A percentile compares a stretch with the other conserved stretches of the same genome.
phyloP scores from a whole-genome alignment of 495 filamentous ascomycete genomes.

The Pyronema omphalodes region DNA sequence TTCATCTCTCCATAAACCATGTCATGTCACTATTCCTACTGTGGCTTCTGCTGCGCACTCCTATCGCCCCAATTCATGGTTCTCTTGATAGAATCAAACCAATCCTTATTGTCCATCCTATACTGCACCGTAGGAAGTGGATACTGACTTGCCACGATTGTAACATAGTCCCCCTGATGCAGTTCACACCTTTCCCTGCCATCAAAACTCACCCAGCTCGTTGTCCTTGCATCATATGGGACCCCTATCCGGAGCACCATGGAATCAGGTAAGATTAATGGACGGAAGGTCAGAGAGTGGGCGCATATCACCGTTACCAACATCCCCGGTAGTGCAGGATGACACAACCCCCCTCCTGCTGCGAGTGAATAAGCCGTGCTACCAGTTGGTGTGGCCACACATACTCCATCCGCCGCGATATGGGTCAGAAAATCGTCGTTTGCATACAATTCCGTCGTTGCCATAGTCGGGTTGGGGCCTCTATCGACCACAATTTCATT shows the following conservation, averaged over 20 bases:
- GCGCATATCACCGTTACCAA: constrained; percentile 90
- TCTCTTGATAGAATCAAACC: constrained; percentile 83
- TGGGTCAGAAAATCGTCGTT: constrained; percentile 85
- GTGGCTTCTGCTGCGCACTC: constrained; percentile 50
- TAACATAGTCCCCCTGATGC: constrained; percentile 78
- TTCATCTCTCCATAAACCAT: too few relatives aligned
- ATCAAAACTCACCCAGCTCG: constrained; percentile 89
- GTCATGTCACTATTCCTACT: too few relatives aligned
- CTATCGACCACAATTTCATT: constrained; percentile 97
- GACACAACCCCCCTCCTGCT: constrained; percentile 84
- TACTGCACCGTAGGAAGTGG: constrained; percentile 87
- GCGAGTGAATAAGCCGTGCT: constrained; percentile 93
- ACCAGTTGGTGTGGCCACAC: constrained; percentile 86
- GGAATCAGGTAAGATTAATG: constrained; percentile 96
- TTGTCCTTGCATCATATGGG: constrained; percentile 65
- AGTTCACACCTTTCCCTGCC: constrained; percentile 90
- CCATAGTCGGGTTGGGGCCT: constrained; percentile 63
- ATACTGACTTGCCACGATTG: constrained; percentile 82
- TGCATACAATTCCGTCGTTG: constrained; percentile 56
- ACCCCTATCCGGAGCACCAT: constrained; percentile 77
- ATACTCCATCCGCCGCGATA: constrained; percentile 87
- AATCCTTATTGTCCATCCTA: constrained; percentile 46
- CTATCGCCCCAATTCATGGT: constrained; percentile 87
- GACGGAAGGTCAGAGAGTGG: constrained; percentile 88
- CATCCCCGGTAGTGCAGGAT: constrained; percentile 93